These are phyloP conservation scores for Podospora tetraspora DNA, from an alignment of 495 filamentous ascomycete species.

Conservation along the genomic window DNA sequence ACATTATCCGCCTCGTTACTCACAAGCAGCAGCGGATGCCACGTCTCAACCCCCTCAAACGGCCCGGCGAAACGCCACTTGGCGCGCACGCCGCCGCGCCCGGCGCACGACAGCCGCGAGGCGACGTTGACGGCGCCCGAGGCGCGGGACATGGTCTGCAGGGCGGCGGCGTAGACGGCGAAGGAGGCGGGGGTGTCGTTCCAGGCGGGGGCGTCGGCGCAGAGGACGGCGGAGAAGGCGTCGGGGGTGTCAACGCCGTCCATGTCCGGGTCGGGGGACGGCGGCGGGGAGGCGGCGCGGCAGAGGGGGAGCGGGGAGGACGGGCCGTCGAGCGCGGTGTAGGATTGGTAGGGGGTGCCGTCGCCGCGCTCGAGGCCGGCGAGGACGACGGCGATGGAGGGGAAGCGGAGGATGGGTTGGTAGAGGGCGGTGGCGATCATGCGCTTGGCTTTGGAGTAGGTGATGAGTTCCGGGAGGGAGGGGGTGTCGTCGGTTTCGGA, in stretches of 20 bases:
- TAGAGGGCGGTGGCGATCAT: constrained; percentile 52
- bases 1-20: constrained; percentile 55
- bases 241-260: constrained; percentile 42
- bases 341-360: constrained; percentile 46
- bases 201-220: constrained; percentile 52
- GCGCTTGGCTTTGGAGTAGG: constrained; percentile 38
- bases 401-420: constrained; percentile 55
- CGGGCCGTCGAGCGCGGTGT: constrained; percentile 33
- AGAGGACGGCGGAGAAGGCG: constrained; percentile 55
- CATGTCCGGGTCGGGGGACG: constrained; percentile 24
- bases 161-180: constrained; percentile 36
- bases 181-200: constrained; percentile 42
- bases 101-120: constrained; percentile 52
- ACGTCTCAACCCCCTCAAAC: constrained; percentile 43
- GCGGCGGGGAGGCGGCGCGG: constrained; percentile 20
- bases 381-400: constrained; percentile 49
- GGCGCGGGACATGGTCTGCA: constrained; percentile 43
- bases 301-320: constrained; percentile 37
- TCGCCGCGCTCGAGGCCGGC: constrained; percentile 51
- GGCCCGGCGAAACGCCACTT: constrained; percentile 52
- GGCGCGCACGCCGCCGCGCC: constrained; percentile 49
- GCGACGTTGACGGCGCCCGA: constrained; percentile 56
- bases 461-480: constrained; percentile 36
- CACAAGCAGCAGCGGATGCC: constrained; percentile 49
- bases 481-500: constrained; percentile 15